Percentiles rank a stretch among this genome's conserved stretches.
Evolutionary conservation across 345 rosid genomes (phyloP).

Genomic region (Gossypium anomalum): DNA sequence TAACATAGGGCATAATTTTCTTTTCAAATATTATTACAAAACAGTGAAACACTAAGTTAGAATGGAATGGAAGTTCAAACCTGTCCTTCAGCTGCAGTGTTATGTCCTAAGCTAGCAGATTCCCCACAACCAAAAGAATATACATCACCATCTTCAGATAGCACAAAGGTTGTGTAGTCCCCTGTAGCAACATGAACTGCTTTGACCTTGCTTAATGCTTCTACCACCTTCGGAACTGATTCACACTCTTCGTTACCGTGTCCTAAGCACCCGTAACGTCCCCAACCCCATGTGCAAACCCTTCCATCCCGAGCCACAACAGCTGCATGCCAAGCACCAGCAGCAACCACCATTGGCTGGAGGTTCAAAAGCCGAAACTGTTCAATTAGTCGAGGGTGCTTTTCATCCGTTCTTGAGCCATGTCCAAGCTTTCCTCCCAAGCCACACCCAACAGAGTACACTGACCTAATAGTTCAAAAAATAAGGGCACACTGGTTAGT

Average conservation of each 20-base stretch:
- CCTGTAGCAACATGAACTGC: constrained; percentile 87
- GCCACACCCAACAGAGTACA: constrained; percentile 98
- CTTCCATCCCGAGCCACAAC: constrained; percentile 82
- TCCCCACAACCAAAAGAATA: constrained; percentile 95
- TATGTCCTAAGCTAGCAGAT: constrained; percentile 89
- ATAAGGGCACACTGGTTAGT: constrained; percentile 11
- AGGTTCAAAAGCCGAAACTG: constrained; percentile 63
- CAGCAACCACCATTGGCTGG: constrained; percentile 83
- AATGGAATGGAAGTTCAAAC: constrained; percentile 25
- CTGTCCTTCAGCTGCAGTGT: constrained; percentile 54
- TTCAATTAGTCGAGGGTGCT: constrained; percentile 79
- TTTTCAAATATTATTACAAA: neutral
- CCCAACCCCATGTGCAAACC: constrained; percentile 99
- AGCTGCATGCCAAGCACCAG: constrained; percentile 99
- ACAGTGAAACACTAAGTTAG: neutral
- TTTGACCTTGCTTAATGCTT: constrained; percentile 61
- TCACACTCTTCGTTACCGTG: constrained; percentile 88
- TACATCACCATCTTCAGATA: constrained; percentile 81
- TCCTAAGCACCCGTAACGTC: constrained; percentile 88
- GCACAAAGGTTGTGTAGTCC: constrained; percentile 85
- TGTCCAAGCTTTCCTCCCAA: constrained; percentile 98
- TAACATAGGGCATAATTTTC: neutral
- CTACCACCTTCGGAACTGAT: constrained; percentile 72
- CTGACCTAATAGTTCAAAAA: constrained; percentile 52
- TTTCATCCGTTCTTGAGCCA: constrained; percentile 67